phyloP scores from a whole-genome alignment of 1,284 basidiomycete species.

The Singerocomus inundabilis region DNA sequence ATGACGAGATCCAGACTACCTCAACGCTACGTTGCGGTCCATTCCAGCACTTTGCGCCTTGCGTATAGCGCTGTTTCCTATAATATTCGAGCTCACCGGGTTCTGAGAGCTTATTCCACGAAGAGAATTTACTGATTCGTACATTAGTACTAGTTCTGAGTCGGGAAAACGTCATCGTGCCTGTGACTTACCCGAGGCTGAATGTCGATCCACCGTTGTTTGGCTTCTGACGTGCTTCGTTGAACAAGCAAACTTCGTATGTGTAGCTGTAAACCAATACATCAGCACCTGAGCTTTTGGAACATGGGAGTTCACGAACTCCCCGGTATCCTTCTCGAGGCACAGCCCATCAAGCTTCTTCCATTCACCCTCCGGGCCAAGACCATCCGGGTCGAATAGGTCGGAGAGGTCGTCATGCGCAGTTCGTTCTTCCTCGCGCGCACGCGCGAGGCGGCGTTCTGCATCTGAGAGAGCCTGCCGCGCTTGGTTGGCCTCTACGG shows the following conservation, averaged over 20 bases:
- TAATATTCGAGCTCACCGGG: conserved; percentile 75
- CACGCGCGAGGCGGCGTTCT: conserved; percentile 49
- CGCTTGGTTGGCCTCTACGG: conserved; percentile 54
- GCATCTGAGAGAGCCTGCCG: conserved; percentile 65
- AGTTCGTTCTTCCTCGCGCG: conserved; percentile 47
- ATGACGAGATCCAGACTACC: conserved; percentile 40
- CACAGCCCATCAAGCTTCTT: conserved; percentile 90
- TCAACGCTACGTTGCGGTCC: conserved; percentile 84
- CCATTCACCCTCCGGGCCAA: conserved; percentile 89
- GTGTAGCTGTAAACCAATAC: conserved; percentile 63
- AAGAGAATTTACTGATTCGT: conserved; percentile 61
- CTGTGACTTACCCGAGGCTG: conserved; percentile 74
- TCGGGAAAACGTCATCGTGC: background rate
- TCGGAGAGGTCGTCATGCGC: conserved; percentile 56
- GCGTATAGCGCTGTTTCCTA: conserved; percentile 76
- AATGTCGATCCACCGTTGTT: conserved; percentile 78
- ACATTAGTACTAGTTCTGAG: conserved; percentile 4
- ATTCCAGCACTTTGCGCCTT: conserved; percentile 95
- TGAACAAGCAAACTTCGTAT: conserved; percentile 96
- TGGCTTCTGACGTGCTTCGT: conserved; percentile 85
- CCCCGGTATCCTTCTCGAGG: conserved; percentile 81
- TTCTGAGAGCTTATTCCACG: conserved; percentile 67
- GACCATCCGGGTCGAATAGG: conserved; percentile 64
- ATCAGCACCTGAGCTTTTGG: conserved; percentile 8
- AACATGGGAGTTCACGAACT: conserved; percentile 53